A percentile compares a stretch with the other conserved stretches of the same genome.
phyloP scores from a whole-genome alignment of 2,329 filamentous ascomycete species.

The Aspergillus neotritici region DNA sequence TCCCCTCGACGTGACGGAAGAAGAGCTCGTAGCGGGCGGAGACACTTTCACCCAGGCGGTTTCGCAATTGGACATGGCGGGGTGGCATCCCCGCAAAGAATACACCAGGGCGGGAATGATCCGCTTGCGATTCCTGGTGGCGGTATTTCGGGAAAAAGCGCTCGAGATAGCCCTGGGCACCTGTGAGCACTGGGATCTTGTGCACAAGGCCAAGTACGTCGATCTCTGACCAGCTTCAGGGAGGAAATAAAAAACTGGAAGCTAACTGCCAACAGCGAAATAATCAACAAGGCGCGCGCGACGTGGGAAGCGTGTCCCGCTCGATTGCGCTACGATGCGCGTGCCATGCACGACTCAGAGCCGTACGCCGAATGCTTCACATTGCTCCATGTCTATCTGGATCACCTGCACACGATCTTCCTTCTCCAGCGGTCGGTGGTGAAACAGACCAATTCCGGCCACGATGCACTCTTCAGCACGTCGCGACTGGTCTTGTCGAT shows the following conservation, averaged over 20 bases:
- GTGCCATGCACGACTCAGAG: conserved; percentile 8
- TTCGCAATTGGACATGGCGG: conserved; percentile 21
- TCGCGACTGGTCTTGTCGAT: conserved; percentile 28
- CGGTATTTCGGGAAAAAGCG: conserved; percentile 26
- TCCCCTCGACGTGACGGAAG: conserved; percentile 29
- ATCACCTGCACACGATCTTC: conserved; percentile 33
- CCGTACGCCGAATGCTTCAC: conserved; percentile 15
- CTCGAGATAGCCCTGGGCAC: conserved; percentile 29
- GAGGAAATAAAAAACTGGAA: neutral
- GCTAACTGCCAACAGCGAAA: conserved; percentile 15
- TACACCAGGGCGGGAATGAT: conserved; percentile 17
- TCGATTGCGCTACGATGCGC: conserved; percentile 23
- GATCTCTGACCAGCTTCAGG: neutral
- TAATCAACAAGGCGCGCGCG: conserved; percentile 20
- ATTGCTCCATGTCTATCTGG: conserved; percentile 27
- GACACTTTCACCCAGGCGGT: conserved; percentile 21
- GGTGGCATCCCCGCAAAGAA: conserved; percentile 23
- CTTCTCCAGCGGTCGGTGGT: conserved; percentile 29
- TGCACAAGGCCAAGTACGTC: conserved; percentile 24
- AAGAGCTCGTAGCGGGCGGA: conserved; percentile 23
- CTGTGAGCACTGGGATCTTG: conserved; percentile 16
- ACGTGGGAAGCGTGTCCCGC: conserved; percentile 22
- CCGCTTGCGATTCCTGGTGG: conserved; percentile 24
- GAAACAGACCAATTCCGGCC: conserved; percentile 27
- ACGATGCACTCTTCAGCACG: conserved; percentile 28